Evolutionary conservation across 306 rosid species (phyloP).

Genomic region (Castanospermum australe): DNA sequence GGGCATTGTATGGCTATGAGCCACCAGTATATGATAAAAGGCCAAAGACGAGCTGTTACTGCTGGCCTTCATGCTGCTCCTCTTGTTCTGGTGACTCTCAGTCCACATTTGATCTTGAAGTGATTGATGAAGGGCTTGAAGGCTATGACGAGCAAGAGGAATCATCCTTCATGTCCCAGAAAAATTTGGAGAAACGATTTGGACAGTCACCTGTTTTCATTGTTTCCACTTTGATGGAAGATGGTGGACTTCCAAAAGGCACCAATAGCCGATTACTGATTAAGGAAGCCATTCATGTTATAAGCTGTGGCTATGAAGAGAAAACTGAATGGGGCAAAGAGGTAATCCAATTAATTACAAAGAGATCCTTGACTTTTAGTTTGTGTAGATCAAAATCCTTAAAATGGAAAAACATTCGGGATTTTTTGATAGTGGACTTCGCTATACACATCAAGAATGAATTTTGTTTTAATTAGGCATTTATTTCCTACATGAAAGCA

Average conservation of each 20-base stretch:
- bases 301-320: slow-evolving; percentile 93
- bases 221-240: slow-evolving; percentile 82
- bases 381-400: background rate
- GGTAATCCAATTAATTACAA: slow-evolving; percentile 42
- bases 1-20: slow-evolving; percentile 83
- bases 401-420: background rate
- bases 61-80: slow-evolving; percentile 48
- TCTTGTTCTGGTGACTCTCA: slow-evolving; percentile 43
- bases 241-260: slow-evolving; percentile 87
- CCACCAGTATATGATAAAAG: slow-evolving; percentile 68
- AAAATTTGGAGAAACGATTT: slow-evolving; percentile 70
- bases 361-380: background rate
- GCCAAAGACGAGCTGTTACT: slow-evolving; percentile 66
- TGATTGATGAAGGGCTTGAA: slow-evolving; percentile 72
- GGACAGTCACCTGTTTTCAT: slow-evolving; percentile 89
- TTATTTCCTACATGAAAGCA: background rate
- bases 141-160: slow-evolving; percentile 77
- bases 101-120: slow-evolving; percentile 60
- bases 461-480: background rate
- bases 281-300: slow-evolving; percentile 95
- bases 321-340: slow-evolving; percentile 99
- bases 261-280: slow-evolving; percentile 51
- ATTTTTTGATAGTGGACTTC: background rate
- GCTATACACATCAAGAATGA: background rate
- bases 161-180: slow-evolving; percentile 69